Base-by-base conservation (phyloP, 23 red algal species). In the Gracilariopsis chorda region DNA sequence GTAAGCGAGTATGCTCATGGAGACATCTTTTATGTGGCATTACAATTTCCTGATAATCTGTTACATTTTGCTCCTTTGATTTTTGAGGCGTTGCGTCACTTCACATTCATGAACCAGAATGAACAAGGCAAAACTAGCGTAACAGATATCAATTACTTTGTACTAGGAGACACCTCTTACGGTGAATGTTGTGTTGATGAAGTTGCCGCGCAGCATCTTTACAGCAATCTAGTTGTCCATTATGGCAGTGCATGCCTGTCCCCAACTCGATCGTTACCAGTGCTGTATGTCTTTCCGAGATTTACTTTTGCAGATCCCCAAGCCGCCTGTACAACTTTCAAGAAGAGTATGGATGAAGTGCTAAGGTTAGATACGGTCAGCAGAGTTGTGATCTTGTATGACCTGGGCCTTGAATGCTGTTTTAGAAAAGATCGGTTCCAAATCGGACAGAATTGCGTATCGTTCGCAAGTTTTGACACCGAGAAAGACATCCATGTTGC, bases 151-250 rank as follows among this genome's bases (percentile, higher is more conserved):
- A 41, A 40, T 62, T 47, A 80, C 25, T 96, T 78, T 64, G 48
- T 98, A 44, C 92, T 98, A 25, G 95, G 87, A 56, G 95, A 98
- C 56, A 98, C 90, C 23, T 90, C 90, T 20, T 93, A 98, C 51
- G 90, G 84, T 41, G 84, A 89, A 51, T 98, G 95, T 72, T 98
- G 95, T 76, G 90, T 98, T 17, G 95, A 98, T 58, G 90, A 90
- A 19, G 90, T 98, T 52, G 95, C 95, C 16, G 90, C 95, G 4
- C 42, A 55, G 40, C 95, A 98, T 62, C 39, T 98, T 0, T 29
- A 23, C 17, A 76, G 84, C 11, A 77, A 98, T 48, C 37, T 92
- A 6, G 64, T 98, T 58, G 84, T 98, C 34, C 95, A 98, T 64
- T 98, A 88, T 71, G 95, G 95, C 19, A 78, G 77, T n/a, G 77